Evolutionary conservation across 768 basidiomycete species (phyloP).

Genomic region (Tulasnella sp.): DNA sequence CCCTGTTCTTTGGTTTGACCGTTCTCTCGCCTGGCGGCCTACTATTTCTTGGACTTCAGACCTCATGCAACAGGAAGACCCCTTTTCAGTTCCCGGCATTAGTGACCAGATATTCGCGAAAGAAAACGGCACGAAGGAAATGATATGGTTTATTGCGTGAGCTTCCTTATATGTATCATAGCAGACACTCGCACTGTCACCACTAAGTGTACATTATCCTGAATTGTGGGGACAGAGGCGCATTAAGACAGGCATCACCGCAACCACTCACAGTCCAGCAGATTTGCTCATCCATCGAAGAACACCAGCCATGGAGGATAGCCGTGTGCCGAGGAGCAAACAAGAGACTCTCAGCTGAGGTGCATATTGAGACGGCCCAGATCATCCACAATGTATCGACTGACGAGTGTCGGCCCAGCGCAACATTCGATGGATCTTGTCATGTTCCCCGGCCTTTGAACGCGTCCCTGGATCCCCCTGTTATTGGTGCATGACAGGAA

Average conservation of each 20-base stretch:
- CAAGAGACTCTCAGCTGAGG: neutral
- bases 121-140: slow-evolving; percentile 55
- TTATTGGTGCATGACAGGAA: too few species aligned
- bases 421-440: too few species aligned
- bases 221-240: neutral
- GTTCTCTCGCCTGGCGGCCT: too few species aligned
- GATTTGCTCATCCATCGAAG: neutral
- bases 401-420: too few species aligned
- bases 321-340: neutral
- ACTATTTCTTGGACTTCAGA: too few species aligned
- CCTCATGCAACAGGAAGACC: neutral
- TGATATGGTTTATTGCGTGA: neutral
- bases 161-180: neutral
- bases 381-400: too few species aligned
- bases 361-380: neutral
- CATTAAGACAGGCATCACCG: neutral
- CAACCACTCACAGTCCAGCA: neutral
- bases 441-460: too few species aligned
- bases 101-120: slow-evolving; percentile 82
- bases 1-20: too few species aligned
- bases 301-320: neutral
- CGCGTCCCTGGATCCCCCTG: too few species aligned
- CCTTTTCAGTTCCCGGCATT: slow-evolving; percentile 26
- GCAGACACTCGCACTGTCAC: neutral
- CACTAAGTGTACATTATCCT: too few species aligned